phyloP scores from a whole-genome alignment of 257 asterid genomes.

The Lantana camara region DNA sequence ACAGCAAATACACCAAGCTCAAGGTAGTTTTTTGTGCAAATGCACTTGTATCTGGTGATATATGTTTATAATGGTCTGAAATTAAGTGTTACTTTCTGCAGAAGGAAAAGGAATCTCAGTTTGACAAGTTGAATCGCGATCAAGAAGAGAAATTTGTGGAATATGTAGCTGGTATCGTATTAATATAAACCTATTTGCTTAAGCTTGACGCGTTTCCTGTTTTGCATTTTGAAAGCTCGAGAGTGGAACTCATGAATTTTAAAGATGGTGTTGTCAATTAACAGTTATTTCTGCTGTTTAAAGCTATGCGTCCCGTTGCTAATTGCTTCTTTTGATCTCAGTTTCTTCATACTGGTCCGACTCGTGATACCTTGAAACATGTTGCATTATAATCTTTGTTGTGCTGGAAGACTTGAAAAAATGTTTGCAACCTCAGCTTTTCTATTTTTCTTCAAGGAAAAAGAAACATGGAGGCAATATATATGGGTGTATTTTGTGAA shows the following conservation, averaged over 20 bases:
- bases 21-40: conserved; percentile 47
- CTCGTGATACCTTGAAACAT: background rate
- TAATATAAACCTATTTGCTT: background rate
- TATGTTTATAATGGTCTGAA: background rate
- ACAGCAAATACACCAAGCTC: conserved; percentile 55
- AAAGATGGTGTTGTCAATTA: background rate
- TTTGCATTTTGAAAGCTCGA: background rate
- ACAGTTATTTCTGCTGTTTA: background rate
- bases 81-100: conserved; percentile 30
- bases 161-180: conserved; percentile 53
- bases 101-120: conserved; percentile 60
- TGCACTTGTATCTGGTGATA: background rate
- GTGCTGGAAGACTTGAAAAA: background rate
- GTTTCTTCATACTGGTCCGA: background rate
- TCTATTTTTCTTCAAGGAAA: too few species aligned
- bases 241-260: background rate
- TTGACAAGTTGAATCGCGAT: conserved; percentile 62
- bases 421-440: background rate
- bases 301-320: background rate
- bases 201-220: background rate
- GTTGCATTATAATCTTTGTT: background rate
- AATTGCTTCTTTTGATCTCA: background rate
- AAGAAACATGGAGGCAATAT: too few species aligned
- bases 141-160: conserved; percentile 75
- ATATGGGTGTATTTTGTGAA: too few species aligned